Evolutionary conservation across 192 early-diverging fungal genomes (phyloP), one percentile per base, ranked within the genome.

Genomic region (Gaertneriomyces semiglobifer): DNA sequence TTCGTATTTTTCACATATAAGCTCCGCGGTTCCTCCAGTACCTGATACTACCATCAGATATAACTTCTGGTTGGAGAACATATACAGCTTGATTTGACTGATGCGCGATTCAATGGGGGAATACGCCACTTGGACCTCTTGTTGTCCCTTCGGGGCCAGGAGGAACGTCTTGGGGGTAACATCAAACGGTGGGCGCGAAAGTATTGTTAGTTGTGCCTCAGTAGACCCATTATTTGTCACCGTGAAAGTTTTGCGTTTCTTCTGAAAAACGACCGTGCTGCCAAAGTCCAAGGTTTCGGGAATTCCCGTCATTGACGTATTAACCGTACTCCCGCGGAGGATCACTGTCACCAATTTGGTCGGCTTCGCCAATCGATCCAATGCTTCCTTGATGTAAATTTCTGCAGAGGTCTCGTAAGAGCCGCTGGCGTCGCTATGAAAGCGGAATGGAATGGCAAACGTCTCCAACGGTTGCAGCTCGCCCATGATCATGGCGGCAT

Each of bases 231-330:
- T 79, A 70, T 86, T 86, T 7, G 62, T 68, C 6, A 86, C 25
- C 9, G 69, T 73, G 43, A 83, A 75, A 25, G n/a, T 57, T 33
- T 67, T 68, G 18, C 44, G 14, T 48, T 77, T 75, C 20, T 62
- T 72, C 25, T 79, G 60, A 59, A 70, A 71, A 5, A 82, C 81
- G 0, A 86, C 75, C 39, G 79, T 77, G 60, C 74, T 80, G 10
- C 79, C 81, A 74, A 84, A 86, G 38, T 86, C 82, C n/a, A 84
- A 18, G 4, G 67, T 44, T 33, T 86, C 84, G 38, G 84, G 84
- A 14, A 84, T 66, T 6, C 82, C 82, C 7, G 64, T 41, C 19
- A 86, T 58, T 4, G 74, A 71, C 5, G 82, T 84, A 47, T 52
- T 76, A n/a, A 82, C 75, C 4, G 77, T 73, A 16, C 73, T 66